Conservation (phyloP, 2,329 filamentous ascomycete genomes). For the Tolypocladium sp. region DNA sequence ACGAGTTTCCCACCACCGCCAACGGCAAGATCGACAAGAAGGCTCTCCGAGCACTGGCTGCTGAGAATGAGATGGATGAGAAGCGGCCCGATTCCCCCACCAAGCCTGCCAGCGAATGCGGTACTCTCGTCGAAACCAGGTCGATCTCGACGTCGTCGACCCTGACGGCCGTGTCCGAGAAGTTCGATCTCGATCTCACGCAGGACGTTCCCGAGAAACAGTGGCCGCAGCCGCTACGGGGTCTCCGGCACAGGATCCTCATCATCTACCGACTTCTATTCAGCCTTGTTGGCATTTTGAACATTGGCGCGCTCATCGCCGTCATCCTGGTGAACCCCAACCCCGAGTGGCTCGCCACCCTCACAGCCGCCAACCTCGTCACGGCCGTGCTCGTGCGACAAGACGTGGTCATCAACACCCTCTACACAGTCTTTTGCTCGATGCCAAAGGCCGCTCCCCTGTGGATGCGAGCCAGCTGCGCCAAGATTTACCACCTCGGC, state of each 20-base stretch:
- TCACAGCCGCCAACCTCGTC: conserved; percentile 39
- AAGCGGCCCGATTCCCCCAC: neutral
- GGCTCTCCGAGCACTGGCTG: conserved; percentile 26
- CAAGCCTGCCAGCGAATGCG: conserved; percentile 8
- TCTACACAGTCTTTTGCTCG: conserved; percentile 37
- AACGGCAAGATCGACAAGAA: conserved; percentile 50
- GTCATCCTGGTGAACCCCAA: conserved; percentile 25
- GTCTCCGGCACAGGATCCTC: conserved; percentile 34
- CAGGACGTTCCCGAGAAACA: conserved; percentile 30
- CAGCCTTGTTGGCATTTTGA: conserved; percentile 40
- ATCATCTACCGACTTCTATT: conserved; percentile 49
- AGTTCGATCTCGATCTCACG: conserved; percentile 19
- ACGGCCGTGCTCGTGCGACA: conserved; percentile 43
- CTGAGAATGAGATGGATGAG: conserved; percentile 3
- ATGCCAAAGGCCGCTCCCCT: conserved; percentile 37
- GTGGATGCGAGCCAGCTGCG: conserved; percentile 35
- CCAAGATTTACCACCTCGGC: conserved; percentile 43
- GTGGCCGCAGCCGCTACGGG: conserved; percentile 26
- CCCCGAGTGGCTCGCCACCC: conserved; percentile 27
- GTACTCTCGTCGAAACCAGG: conserved; percentile 16
- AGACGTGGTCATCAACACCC: conserved; percentile 40
- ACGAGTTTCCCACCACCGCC: conserved; percentile 36
- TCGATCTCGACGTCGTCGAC: conserved; percentile 20
- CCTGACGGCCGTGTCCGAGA: conserved; percentile 14
- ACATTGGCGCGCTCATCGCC: conserved; percentile 36